Evolutionary conservation across 345 rosid species (phyloP).

Genomic region (Corymbia maculata): DNA sequence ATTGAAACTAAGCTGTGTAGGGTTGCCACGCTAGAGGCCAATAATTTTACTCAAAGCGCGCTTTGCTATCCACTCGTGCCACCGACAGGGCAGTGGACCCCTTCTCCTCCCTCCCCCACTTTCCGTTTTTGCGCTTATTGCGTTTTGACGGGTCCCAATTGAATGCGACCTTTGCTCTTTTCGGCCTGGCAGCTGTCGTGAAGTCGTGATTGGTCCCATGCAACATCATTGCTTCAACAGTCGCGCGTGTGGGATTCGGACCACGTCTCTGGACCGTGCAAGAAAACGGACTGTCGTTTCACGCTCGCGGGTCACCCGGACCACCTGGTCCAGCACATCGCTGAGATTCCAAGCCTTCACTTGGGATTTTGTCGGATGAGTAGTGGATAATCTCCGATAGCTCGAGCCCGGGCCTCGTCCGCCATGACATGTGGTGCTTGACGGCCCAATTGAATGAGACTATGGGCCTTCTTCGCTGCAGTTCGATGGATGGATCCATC

Average conservation of each 20-base stretch:
- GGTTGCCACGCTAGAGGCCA: neutral
- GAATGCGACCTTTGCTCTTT: neutral
- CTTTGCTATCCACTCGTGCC: neutral
- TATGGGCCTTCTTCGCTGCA: neutral
- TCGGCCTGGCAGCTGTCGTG: neutral
- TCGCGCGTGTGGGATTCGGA: neutral
- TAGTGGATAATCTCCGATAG: neutral
- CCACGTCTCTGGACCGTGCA: neutral
- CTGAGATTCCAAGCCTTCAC: neutral
- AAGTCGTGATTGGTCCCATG: neutral
- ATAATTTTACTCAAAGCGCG: neutral
- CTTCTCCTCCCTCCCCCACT: neutral
- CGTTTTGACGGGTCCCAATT: neutral
- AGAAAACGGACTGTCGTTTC: neutral
- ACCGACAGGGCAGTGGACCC: neutral
- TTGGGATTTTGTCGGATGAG: neutral
- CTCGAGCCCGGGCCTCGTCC: neutral
- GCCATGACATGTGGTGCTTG: neutral
- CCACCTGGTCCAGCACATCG: neutral
- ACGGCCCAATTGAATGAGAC: neutral
- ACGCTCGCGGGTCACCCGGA: neutral
- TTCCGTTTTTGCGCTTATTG: neutral
- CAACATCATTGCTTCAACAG: neutral
- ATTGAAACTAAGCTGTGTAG: accelerated
- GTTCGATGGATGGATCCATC: neutral